phyloP scores from a whole-genome alignment of 257 asterid genomes.

The Scutellaria baicalensis region DNA sequence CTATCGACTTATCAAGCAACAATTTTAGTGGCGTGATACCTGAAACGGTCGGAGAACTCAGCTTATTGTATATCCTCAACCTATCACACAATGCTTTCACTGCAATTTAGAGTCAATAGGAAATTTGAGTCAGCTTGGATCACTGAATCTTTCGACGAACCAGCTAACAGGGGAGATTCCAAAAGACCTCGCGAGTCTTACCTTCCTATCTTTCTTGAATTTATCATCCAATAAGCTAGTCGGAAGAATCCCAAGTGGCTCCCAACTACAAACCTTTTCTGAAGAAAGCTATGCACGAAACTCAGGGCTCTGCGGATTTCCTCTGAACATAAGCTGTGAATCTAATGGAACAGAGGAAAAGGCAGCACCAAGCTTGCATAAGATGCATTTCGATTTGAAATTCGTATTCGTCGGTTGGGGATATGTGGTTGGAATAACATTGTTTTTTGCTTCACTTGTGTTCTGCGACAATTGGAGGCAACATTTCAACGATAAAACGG shows the following conservation, averaged over 20 bases:
- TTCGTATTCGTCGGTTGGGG: conserved; percentile 46
- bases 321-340: conserved; percentile 8
- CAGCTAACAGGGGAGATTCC: conserved; percentile 40
- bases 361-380: neutral
- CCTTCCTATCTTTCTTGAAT: conserved; percentile 37
- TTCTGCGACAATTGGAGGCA: conserved; percentile 41
- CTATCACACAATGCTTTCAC: conserved; percentile 44
- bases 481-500: conserved; percentile 14
- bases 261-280: conserved; percentile 27
- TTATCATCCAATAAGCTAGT: conserved; percentile 32
- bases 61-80: conserved; percentile 47
- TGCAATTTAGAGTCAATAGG: conserved; percentile 45
- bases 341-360: neutral
- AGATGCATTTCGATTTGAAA: conserved; percentile 37
- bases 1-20: conserved; percentile 52
- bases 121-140: conserved; percentile 39
- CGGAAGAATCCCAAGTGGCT: conserved; percentile 29
- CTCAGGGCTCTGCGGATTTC: conserved; percentile 25
- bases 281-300: conserved; percentile 23
- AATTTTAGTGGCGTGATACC: conserved; percentile 45
- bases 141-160: conserved; percentile 48
- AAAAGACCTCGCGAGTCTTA: conserved; percentile 26
- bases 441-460: conserved; percentile 38
- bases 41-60: conserved; percentile 33
- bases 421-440: conserved; percentile 42